Evolutionary conservation across 140 eudicot genomes (phyloP), one percentile per base, ranked within the genome.

Genomic region (Erigeron philadelphicus): DNA sequence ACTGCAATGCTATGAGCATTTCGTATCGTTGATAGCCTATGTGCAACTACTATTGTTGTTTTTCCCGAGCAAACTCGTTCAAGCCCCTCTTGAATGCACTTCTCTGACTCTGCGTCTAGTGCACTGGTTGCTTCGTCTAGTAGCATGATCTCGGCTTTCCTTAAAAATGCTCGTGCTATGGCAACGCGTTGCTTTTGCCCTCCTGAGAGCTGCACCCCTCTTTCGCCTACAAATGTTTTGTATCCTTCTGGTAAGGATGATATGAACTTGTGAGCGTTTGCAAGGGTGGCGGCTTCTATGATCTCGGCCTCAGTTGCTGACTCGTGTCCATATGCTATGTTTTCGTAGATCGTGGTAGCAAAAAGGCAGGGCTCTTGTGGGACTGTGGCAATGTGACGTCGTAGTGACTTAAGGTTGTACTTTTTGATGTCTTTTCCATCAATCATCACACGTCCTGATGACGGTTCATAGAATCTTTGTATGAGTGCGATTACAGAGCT

Each of bases 361-460:
- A 90, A 90, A 13, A 90, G 90, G 78, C 97, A 90, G 7, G 97
- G 97, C 55, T 90, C 97, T 74, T 90, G 97, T n/a, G 95, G 94
- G 18, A 90, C 97, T 12, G 75, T 64, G 0, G 94, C 90, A 15
- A 90, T 85, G 75, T 82, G 95, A 23, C 82, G 82, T 5, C 97
- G 80, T 3, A 90, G 50, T 0, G 95, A 85, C 76, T 82, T 85
- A 23, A 90, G 80, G 64, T 87, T 90, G 77, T 85, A 90, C 59
- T 87, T 87, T 1, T 93, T 67, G 9, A 87, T 84, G 31, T 90
- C 97, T 68, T 85, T 90, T 43, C 97, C 95, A 12, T 90, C 97
- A 3, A 90, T 76, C 49, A 81, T 73, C 11, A 90, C 88, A 7
- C 95, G 87, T 0, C 97, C 97, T 0, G 94, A 83, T 1, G 85